Base-by-base conservation (phyloP, 306 rosid genomes). In the Cucurbita maxima region DNA sequence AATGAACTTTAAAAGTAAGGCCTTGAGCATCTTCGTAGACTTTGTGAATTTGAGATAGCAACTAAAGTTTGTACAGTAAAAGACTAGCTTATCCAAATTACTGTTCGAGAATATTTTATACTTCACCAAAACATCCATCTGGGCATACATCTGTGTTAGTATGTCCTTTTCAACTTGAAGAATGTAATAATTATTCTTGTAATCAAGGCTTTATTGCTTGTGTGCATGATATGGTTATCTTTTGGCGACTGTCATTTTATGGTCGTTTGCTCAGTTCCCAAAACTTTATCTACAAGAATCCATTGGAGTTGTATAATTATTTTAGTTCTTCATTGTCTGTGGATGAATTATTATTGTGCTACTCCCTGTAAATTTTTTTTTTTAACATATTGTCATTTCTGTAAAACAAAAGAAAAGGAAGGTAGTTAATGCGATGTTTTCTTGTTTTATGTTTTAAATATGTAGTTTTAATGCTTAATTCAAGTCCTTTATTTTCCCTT, bases 101-200 rank as follows among this genome's bases (percentile, higher is more conserved):
- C 53, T 67, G 38, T 18, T 67, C 55, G 20, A 43, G 72, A 67
- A 67, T 67, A 67, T 67, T 67, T 66, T 66, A 66, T 20, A 45
- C 72, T 18, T 12, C 18, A 43, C 38, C 38, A 67, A 22, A 67
- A 67, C 55, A 67, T 45, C 72, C 72, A 44, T 45, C 72, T 45
- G 16, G 54, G 14, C 34, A 18, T 16, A 45, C 36, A 67, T 45
- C 36, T 67, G 55, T 14, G 8, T 44, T 43, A 43, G 16, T 19
- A 67, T 12, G 72, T 67, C 72, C 19, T 44, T 67, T 25, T 67
- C 55, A 67, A 67, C 53, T 15, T 47, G 40, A 45, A 45, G 45
- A 6, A 22, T 67, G 54, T 45, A 1, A 62, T 8, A 16, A 62
- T 62, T 62, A 10, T 38, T 62, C 30, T 38, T 48, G 19, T 67